These are phyloP conservation scores for Lentinus polychrous DNA, from an alignment of 1,284 basidiomycete species.

Conservation along the genomic window DNA sequence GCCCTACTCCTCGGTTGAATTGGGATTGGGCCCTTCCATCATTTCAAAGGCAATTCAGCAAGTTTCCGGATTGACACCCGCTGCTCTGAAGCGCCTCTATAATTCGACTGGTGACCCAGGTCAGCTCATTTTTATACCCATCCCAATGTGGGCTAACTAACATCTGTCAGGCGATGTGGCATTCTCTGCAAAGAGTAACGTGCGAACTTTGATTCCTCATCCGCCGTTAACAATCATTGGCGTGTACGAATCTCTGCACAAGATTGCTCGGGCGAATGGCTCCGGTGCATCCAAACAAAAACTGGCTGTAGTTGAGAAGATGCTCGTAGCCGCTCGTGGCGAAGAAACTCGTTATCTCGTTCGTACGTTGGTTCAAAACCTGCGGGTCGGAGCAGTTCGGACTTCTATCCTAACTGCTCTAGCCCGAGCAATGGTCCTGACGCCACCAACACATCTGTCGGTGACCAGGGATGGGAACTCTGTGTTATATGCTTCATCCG, in stretches of 20 bases:
- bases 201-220: conserved; percentile 73
- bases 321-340: conserved; percentile 79
- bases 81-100: conserved; percentile 62
- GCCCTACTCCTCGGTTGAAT: conserved; percentile 67
- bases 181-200: conserved; percentile 73
- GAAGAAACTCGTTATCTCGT: conserved; percentile 86
- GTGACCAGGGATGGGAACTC: conserved; percentile 25
- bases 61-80: conserved; percentile 70
- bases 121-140: conserved; percentile 6
- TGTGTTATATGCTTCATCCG: conserved; percentile 15
- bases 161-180: conserved; percentile 64
- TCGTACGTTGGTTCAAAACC: conserved; percentile 74
- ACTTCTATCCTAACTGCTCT: conserved; percentile 80
- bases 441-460: conserved; percentile 32
- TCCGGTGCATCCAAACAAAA: conserved; percentile 72
- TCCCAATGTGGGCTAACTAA: neutral
- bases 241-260: conserved; percentile 62
- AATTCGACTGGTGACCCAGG: conserved; percentile 61
- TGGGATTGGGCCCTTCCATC: conserved; percentile 72
- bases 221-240: conserved; percentile 57
- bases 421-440: conserved; percentile 74
- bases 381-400: conserved; percentile 84
- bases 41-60: conserved; percentile 79
- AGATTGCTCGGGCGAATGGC: conserved; percentile 64
- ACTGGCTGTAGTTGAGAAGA: conserved; percentile 72